These are phyloP conservation scores for Paramecium caudatum DNA, from an alignment of 73 alveolate species.

Conservation along the genomic window DNA sequence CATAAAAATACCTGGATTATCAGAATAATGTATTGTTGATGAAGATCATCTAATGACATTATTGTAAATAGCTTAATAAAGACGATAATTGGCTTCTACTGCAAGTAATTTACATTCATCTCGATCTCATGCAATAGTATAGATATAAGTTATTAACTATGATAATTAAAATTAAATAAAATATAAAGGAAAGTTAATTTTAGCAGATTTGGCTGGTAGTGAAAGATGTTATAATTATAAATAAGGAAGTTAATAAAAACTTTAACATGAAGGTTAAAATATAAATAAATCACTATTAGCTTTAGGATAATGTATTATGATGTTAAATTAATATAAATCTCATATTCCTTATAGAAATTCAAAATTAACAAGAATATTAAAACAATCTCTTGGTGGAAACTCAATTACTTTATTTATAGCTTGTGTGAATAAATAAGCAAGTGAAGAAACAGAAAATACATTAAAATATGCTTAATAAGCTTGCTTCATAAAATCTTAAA, in stretches of 20 bases:
- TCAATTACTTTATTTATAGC: slow-evolving; percentile 75
- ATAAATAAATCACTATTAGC: slow-evolving; percentile 92
- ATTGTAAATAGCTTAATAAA: slow-evolving; percentile 77
- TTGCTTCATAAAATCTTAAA: not conserved
- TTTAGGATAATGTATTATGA: slow-evolving; percentile 90
- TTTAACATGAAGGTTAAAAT: slow-evolving; percentile 92
- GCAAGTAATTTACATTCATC: slow-evolving; percentile 80
- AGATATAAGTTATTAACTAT: slow-evolving; percentile 74
- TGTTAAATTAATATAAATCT: slow-evolving; percentile 36
- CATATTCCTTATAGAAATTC: slow-evolving; percentile 77
- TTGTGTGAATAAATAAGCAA: slow-evolving; percentile 58
- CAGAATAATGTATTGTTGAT: slow-evolving; percentile 77
- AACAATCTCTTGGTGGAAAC: slow-evolving; percentile 78
- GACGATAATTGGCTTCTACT: slow-evolving; percentile 79
- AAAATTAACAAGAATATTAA: slow-evolving; percentile 76
- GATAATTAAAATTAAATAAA: slow-evolving; percentile 47
- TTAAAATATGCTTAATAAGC: slow-evolving; percentile 73
- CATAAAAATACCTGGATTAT: slow-evolving; percentile 78
- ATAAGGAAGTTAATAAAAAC: slow-evolving; percentile 77
- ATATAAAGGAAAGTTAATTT: slow-evolving; percentile 38
- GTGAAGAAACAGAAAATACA: slow-evolving; percentile 78
- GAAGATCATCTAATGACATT: slow-evolving; percentile 76
- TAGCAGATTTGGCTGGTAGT: slow-evolving; percentile 91
- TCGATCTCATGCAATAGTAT: slow-evolving; percentile 81
- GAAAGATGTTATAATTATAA: slow-evolving; percentile 90